A percentile compares a stretch with the other conserved stretches of the same genome.
phyloP scores from a whole-genome alignment of 2,329 filamentous ascomycete genomes.

The Colletotrichum acutatum region DNA sequence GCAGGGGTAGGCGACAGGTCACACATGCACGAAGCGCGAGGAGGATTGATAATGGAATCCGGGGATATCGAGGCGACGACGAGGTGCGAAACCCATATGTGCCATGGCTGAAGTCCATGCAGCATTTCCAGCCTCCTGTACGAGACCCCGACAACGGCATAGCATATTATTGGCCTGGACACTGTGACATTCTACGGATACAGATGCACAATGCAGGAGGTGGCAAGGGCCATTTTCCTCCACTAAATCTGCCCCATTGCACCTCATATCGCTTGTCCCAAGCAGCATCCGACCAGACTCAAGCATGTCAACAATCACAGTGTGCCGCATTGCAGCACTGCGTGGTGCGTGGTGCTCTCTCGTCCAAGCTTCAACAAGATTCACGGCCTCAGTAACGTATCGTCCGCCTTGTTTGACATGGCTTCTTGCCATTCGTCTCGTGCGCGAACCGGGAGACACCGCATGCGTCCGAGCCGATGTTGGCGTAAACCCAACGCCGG shows the following conservation, averaged over 20 bases:
- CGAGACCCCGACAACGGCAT: slow-evolving; percentile 9
- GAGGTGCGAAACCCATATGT: neutral
- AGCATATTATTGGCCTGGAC: neutral
- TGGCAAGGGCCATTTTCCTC: neutral
- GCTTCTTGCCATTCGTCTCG: neutral
- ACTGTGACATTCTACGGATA: neutral
- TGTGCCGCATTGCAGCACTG: slow-evolving; percentile 6
- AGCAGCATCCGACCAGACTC: neutral
- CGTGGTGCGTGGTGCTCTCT: neutral
- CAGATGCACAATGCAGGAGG: slow-evolving; percentile 22
- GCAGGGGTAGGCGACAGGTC: neutral
- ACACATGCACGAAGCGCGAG: neutral
- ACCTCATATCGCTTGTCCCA: neutral
- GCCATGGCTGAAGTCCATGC: neutral
- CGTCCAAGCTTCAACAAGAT: neutral
- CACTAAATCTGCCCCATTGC: neutral
- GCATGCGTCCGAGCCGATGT: neutral
- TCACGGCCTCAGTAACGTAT: slow-evolving; percentile 21
- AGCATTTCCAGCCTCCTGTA: neutral
- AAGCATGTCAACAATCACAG: neutral
- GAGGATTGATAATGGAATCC: slow-evolving; percentile 8
- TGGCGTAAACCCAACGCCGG: neutral
- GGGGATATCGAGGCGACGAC: neutral
- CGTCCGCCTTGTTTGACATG: slow-evolving; percentile 20
- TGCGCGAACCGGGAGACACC: neutral